phyloP scores from a whole-genome alignment of 257 asterid species.

The Scutellaria barbata region DNA sequence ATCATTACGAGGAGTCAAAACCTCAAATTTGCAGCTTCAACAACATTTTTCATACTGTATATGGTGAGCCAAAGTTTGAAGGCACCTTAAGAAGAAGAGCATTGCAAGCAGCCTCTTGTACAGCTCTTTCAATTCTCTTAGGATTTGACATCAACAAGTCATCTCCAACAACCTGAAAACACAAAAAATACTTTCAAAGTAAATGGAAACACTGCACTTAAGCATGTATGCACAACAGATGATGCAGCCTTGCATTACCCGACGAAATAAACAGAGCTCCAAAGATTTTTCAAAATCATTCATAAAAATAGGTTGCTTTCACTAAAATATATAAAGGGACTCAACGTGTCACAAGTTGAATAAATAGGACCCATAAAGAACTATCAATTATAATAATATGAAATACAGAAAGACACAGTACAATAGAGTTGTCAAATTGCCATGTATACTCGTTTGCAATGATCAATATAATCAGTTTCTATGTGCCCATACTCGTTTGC shows the following conservation, averaged over 20 bases:
- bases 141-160: slow-evolving; percentile 86
- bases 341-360: slow-evolving; percentile 13
- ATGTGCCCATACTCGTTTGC: no score
- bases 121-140: slow-evolving; percentile 90
- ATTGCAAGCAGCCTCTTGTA: slow-evolving; percentile 81
- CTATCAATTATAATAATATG: not conserved
- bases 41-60: not conserved
- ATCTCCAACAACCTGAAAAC: slow-evolving; percentile 91
- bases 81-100: slow-evolving; percentile 87
- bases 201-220: slow-evolving; percentile 10
- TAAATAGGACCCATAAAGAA: slow-evolving; percentile 1
- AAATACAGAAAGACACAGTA: not conserved
- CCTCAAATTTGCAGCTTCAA: slow-evolving; percentile 10
- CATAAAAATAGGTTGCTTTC: slow-evolving; percentile 1
- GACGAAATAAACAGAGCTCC: not conserved
- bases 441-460: no score
- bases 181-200: slow-evolving; percentile 19
- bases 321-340: not conserved
- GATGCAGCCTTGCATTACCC: slow-evolving; percentile 7
- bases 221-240: slow-evolving; percentile 11
- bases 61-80: slow-evolving; percentile 26
- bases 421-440: not conserved
- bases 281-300: not conserved
- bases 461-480: no score
- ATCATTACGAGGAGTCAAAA: slow-evolving; percentile 18